A percentile compares a stretch with the other conserved stretches of the same genome.
Evolutionary conservation across 257 asterid genomes (phyloP).

Genomic region (Plantago elongata): DNA sequence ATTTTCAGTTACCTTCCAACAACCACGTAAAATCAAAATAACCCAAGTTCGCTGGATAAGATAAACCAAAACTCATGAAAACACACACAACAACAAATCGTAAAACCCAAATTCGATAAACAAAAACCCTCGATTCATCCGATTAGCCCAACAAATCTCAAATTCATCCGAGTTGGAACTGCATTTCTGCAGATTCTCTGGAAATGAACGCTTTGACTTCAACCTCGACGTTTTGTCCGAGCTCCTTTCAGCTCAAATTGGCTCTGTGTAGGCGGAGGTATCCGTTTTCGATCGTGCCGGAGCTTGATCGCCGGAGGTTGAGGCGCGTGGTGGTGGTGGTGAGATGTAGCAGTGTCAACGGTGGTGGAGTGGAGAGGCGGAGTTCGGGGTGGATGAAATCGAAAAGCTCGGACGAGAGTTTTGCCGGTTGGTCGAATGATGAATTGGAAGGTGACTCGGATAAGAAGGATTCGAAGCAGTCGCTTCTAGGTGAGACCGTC

Average conservation of each 20-base stretch:
- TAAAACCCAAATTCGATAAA: slow-evolving; percentile 3
- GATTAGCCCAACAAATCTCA: neutral
- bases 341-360: slow-evolving; percentile 34
- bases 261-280: slow-evolving; percentile 49
- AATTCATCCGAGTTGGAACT: slow-evolving; percentile 8
- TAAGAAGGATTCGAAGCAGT: slow-evolving; percentile 42
- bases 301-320: slow-evolving; percentile 35
- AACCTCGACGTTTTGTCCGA: slow-evolving; percentile 66
- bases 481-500: slow-evolving; percentile 50
- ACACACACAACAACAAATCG: too few relatives aligned
- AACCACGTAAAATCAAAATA: too few relatives aligned
- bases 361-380: slow-evolving; percentile 41
- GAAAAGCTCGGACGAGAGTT: slow-evolving; percentile 46
- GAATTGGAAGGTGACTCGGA: slow-evolving; percentile 36
- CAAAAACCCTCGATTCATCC: slow-evolving; percentile 19
- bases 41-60: too few relatives aligned
- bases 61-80: too few relatives aligned
- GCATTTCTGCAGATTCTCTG: slow-evolving; percentile 7
- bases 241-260: slow-evolving; percentile 82
- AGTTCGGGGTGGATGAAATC: slow-evolving; percentile 41
- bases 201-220: slow-evolving; percentile 57
- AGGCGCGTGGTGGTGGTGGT: slow-evolving; percentile 35
- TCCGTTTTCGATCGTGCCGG: slow-evolving; percentile 29
- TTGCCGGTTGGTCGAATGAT: slow-evolving; percentile 70
- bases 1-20: too few relatives aligned